phyloP scores from a whole-genome alignment of 139 green algal species.

The Tetradesmus obliquus region DNA sequence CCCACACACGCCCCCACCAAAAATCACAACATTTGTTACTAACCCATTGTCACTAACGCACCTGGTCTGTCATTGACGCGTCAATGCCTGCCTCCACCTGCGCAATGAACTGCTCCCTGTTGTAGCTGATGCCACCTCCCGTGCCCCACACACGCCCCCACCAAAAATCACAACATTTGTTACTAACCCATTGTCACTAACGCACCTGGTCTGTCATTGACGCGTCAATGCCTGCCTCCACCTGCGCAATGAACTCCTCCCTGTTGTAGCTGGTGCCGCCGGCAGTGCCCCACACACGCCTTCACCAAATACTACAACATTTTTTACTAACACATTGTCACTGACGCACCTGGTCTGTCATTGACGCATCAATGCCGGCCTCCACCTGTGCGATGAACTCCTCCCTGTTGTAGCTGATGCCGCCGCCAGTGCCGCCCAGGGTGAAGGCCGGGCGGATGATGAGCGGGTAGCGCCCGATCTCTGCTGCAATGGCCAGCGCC shows the following conservation, averaged over 20 bases:
- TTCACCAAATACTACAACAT: background rate
- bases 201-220: slow-evolving; percentile 92
- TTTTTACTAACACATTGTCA: background rate
- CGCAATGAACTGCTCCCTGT: slow-evolving; percentile 95
- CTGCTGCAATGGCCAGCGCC: slow-evolving; percentile 65
- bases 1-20: no score
- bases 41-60: slow-evolving; percentile 17
- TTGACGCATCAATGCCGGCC: slow-evolving; percentile 88
- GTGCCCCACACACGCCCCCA: no score
- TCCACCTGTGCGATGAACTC: slow-evolving; percentile 94
- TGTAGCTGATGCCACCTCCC: slow-evolving; percentile 98
- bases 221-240: slow-evolving; percentile 81
- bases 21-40: background rate
- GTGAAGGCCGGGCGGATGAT: slow-evolving; percentile 99
- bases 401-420: slow-evolving; percentile 99
- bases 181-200: no score
- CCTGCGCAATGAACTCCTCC: slow-evolving; percentile 95
- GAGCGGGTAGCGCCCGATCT: slow-evolving; percentile 92
- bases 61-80: slow-evolving; percentile 94
- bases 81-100: slow-evolving; percentile 89
- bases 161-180: background rate
- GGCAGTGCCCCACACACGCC: slow-evolving; percentile 86
- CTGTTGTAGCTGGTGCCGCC: slow-evolving; percentile 99
- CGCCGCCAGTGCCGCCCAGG: slow-evolving; percentile 94
- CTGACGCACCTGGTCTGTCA: slow-evolving; percentile 87